These are phyloP conservation scores for Fusarium chuoi DNA, from an alignment of 2,329 filamentous ascomycete species.

Conservation along the genomic window DNA sequence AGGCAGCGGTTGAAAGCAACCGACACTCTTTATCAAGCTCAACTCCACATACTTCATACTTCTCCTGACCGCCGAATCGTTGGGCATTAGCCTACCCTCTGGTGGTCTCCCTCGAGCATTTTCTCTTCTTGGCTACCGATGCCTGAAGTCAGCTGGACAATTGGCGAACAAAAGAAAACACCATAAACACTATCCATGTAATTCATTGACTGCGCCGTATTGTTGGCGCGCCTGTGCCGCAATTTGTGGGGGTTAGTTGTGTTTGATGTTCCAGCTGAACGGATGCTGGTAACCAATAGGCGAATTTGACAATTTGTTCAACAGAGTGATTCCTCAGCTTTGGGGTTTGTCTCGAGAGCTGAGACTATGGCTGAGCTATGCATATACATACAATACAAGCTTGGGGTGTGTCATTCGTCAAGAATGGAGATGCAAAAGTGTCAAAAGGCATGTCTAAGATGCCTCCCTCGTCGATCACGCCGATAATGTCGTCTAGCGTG, in stretches of 20 bases:
- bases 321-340: conserved; percentile 3
- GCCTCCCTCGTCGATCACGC: not conserved
- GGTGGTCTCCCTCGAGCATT: not conserved
- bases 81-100: conserved; percentile 15
- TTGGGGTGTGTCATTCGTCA: not conserved
- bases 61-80: conserved; percentile 10
- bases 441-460: conserved; percentile 21
- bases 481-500: conserved; percentile 13
- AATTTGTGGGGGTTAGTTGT: conserved; percentile 20
- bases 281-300: conserved; percentile 40
- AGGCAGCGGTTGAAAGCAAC: conserved; percentile 14
- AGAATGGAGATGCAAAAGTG: not conserved
- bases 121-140: conserved; percentile 2
- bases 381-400: not conserved
- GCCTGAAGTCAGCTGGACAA: conserved; percentile 1
- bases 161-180: conserved; percentile 29
- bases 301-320: conserved; percentile 7
- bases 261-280: conserved; percentile 35
- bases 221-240: conserved; percentile 14
- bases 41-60: conserved; percentile 17
- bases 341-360: not conserved
- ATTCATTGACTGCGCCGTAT: conserved; percentile 14
- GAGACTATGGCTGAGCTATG: conserved; percentile 1
- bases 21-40: conserved; percentile 11
- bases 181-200: conserved; percentile 12